phyloP scores from a whole-genome alignment of 148 eudicot genomes.

The Dianthus caryophyllus region DNA sequence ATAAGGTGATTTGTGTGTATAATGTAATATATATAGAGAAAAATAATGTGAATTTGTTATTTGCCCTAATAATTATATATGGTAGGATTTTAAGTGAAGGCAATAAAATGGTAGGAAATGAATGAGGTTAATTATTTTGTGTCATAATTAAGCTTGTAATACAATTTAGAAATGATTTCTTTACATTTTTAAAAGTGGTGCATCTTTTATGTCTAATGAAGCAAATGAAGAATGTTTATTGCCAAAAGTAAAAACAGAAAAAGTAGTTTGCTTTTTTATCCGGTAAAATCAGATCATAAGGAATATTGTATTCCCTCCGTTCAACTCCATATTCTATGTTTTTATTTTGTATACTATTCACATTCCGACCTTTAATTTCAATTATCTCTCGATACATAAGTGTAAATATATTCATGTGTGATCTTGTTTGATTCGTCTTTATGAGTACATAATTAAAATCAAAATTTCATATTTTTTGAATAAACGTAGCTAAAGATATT shows the following conservation, averaged over 20 bases:
- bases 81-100: neutral
- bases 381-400: no score
- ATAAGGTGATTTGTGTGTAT: no score
- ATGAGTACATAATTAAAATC: no score
- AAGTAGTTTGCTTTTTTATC: neutral
- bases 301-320: no score
- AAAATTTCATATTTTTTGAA: no score
- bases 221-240: neutral
- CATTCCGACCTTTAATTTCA: no score
- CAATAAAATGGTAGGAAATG: neutral
- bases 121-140: neutral
- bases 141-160: neutral
- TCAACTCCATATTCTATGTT: no score
- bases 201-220: neutral
- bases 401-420: no score
- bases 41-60: neutral
- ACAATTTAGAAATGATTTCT: neutral
- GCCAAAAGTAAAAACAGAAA: neutral
- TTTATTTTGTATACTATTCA: no score
- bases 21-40: neutral
- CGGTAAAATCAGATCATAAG: neutral
- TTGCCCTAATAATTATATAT: conserved; percentile 6
- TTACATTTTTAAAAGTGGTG: neutral
- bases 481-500: no score
- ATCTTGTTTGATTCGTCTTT: no score